These are phyloP conservation scores for Hyphopichia homilentoma DNA, from an alignment of 805 yeast species.

Conservation along the genomic window DNA sequence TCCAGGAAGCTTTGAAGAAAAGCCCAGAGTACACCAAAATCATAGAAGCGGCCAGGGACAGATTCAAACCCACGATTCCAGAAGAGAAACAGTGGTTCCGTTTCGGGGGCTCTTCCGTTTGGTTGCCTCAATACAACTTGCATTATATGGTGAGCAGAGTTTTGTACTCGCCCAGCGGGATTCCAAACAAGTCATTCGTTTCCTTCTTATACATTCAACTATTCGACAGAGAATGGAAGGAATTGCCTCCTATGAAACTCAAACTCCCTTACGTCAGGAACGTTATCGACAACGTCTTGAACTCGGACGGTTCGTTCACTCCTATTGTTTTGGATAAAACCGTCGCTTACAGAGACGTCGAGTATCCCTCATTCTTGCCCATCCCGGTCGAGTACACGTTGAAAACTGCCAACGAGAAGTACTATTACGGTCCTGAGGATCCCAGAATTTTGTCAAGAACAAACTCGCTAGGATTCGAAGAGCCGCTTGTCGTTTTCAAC, in stretches of 20 bases:
- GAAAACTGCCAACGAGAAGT: conserved; percentile 5
- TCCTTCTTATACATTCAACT: conserved; percentile 18
- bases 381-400: conserved; percentile 10
- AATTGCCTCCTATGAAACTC: conserved; percentile 12
- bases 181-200: conserved; percentile 12
- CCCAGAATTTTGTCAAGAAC: conserved; percentile 11
- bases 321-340: conserved; percentile 7
- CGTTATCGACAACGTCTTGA: conserved; percentile 7
- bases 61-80: conserved; percentile 18
- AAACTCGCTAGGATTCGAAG: conserved; percentile 10
- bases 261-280: conserved; percentile 16
- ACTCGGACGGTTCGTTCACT: conserved; percentile 14
- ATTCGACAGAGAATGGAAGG: conserved; percentile 18
- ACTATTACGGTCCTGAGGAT: conserved; percentile 14
- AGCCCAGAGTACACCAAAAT: conserved; percentile 10
- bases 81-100: conserved; percentile 15
- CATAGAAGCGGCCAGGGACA: conserved; percentile 11
- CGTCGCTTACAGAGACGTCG: conserved; percentile 11
- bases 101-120: conserved; percentile 19
- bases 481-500: conserved; percentile 11
- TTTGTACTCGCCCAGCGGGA: conserved; percentile 12
- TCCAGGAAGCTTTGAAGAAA: conserved; percentile 9
- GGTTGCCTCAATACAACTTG: conserved; percentile 15
- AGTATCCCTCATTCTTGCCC: conserved; percentile 16
- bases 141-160: conserved; percentile 19